Evolutionary conservation across 169 alveolate genomes (phyloP).

Genomic region (Haemoproteus tartakovskyi): DNA sequence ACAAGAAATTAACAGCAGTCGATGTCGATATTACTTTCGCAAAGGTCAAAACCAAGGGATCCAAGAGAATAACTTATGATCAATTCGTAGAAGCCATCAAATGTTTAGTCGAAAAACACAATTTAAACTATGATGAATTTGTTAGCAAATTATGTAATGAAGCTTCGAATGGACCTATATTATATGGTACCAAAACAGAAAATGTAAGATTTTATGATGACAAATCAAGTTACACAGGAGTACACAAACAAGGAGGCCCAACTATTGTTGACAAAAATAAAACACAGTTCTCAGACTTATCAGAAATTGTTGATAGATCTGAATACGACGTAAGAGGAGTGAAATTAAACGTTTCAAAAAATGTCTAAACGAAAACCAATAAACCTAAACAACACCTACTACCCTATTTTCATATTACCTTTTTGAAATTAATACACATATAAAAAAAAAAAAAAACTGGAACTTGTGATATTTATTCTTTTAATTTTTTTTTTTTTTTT

Average conservation of each 20-base stretch:
- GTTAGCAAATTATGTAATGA: slow-evolving; percentile 45
- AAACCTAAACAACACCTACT: background rate
- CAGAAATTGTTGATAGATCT: slow-evolving; percentile 72
- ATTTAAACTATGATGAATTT: slow-evolving; percentile 61
- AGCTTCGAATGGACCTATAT: slow-evolving; percentile 83
- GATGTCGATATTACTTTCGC: slow-evolving; percentile 84
- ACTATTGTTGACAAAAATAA: slow-evolving; percentile 80
- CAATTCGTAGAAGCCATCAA: slow-evolving; percentile 74
- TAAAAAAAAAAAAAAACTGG: background rate
- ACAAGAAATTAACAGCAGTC: slow-evolving; percentile 78
- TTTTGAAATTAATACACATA: no score
- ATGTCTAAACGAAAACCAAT: background rate
- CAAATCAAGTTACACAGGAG: slow-evolving; percentile 86
- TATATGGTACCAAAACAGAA: slow-evolving; percentile 87
- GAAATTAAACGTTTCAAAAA: slow-evolving; percentile 64
- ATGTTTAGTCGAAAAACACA: slow-evolving; percentile 68
- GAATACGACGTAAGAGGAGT: slow-evolving; percentile 72
- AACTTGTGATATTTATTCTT: background rate
- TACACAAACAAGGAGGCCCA: slow-evolving; percentile 88
- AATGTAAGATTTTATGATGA: slow-evolving; percentile 85
- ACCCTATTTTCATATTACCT: no score
- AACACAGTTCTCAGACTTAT: slow-evolving; percentile 69
- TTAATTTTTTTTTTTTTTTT: background rate
- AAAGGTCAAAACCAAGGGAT: slow-evolving; percentile 75
- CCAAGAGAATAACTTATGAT: slow-evolving; percentile 71